A percentile compares a stretch with the other conserved stretches of the same genome.
These are phyloP conservation scores for Vanrija sp. DNA, from an alignment of 1,284 basidiomycete genomes.

Conservation along the genomic window DNA sequence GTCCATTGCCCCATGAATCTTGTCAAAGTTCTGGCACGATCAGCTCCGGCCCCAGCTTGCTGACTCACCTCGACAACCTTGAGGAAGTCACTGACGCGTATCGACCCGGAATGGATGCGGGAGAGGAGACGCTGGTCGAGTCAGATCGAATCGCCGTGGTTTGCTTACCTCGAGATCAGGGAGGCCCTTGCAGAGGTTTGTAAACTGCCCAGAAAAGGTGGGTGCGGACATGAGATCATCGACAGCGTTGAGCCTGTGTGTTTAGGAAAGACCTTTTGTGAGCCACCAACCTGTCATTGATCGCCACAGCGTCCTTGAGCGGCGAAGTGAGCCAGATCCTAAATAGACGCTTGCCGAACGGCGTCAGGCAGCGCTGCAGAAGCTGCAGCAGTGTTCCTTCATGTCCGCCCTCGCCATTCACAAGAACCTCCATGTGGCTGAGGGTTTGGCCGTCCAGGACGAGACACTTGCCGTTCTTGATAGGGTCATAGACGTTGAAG, in stretches of 20 bases:
- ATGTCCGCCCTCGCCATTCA: conserved; percentile 85
- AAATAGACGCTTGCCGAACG: conserved; percentile 54
- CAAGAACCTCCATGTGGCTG: conserved; percentile 83
- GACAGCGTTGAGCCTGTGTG: conserved; percentile 76
- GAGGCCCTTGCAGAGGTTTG: conserved; percentile 67
- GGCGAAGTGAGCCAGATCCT: conserved; percentile 83
- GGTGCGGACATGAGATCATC: conserved; percentile 76
- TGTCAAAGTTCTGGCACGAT: conserved; percentile 65
- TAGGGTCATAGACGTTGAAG: conserved; percentile 94
- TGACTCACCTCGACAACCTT: conserved; percentile 67
- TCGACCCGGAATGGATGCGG: conserved; percentile 85
- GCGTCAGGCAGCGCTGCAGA: conserved; percentile 78
- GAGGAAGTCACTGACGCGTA: conserved; percentile 77
- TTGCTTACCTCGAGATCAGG: conserved; percentile 72
- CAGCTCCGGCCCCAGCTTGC: not conserved
- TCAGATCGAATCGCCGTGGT: not conserved
- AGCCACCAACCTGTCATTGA: conserved; percentile 69
- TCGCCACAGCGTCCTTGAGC: conserved; percentile 69
- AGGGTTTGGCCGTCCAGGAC: conserved; percentile 89
- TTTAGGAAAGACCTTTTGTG: not conserved
- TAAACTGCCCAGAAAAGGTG: conserved; percentile 70
- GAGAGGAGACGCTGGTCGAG: conserved; percentile 69
- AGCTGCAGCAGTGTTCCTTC: conserved; percentile 82
- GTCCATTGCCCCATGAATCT: conserved; percentile 63
- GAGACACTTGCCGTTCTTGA: conserved; percentile 76